These are phyloP conservation scores for Odonthalia washingtoniensis DNA, from an alignment of 31 red algal genomes.

Conservation along the genomic window DNA sequence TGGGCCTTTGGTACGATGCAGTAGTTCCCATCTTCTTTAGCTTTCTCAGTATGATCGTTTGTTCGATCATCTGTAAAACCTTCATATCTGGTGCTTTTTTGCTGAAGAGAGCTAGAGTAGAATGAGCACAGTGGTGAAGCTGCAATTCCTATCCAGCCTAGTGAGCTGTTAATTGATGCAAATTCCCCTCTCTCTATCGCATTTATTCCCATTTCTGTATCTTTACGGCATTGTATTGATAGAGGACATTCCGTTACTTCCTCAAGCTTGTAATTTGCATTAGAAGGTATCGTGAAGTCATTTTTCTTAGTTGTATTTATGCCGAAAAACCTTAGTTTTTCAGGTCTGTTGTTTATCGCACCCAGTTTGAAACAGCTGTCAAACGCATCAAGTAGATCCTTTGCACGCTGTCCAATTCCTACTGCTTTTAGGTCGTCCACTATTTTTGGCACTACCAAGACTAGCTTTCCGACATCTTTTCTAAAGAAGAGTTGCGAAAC, in stretches of 20 bases:
- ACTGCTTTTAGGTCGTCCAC: neutral
- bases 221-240: neutral
- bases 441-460: conserved; percentile 4
- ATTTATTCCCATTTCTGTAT: neutral
- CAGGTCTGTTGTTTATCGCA: no score
- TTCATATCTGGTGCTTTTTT: conserved; percentile 3
- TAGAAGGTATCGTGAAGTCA: no score
- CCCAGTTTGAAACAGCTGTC: no score
- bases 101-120: neutral
- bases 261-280: no score
- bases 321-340: no score
- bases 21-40: conserved; percentile 15
- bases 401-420: neutral
- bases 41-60: conserved; percentile 12
- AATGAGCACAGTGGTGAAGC: no score
- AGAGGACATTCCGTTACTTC: neutral
- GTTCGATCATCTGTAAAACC: neutral
- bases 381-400: neutral
- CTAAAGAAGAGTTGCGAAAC: conserved; percentile 47
- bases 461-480: neutral
- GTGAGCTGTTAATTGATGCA: neutral
- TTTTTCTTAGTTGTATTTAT: no score
- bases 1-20: neutral
- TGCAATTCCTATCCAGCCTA: neutral
- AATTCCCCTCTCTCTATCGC: neutral